Evolutionary conservation across 805 yeast species (phyloP), one percentile per base, ranked within the genome.

Genomic region (Candida anglica): DNA sequence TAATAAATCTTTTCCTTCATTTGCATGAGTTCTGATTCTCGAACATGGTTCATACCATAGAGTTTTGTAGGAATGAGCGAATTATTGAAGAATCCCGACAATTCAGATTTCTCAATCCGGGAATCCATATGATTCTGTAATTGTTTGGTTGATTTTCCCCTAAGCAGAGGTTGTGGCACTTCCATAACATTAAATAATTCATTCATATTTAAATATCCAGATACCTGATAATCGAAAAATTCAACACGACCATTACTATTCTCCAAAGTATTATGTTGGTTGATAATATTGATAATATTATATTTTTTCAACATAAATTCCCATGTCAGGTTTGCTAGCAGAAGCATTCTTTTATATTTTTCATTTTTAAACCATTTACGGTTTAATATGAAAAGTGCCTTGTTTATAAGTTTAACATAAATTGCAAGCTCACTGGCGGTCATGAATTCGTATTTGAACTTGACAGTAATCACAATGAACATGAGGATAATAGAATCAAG

Each of bases 401-500:
- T 66, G 44, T 66, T 66, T 37, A 66, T 62, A 33, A 66, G 42
- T 29, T 63, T 63, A 22, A 61, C 69, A 33, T 60, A 66, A 13
- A 63, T 47, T 16, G 56, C 44, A 32, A 66, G 45, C 38, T 66
- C 73, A 35, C 52, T 53, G 28, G 56, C 42, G 1, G 60, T 56
- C 55, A 66, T 62, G 28, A 60, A 57, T 32, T 63, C 60, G 37
- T 57, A 63, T 37, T 71, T 71, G 48, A 75, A 59, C 47, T 77
- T 79, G 6, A 75, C 71, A 2, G 74, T 66, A 32, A 77, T 60
- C 20, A 77, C 72, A 10, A 75, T 71, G 42, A 74, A 59, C 39
- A 76, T 55, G 34, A 77, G 50, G 10, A 76, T 71, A 11, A 77
- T 65, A 6, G 79, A 75, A 51, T 77, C 81, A 33, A 77, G 60